These are phyloP conservation scores for Shiraia sp. DNA, from an alignment of 2,329 filamentous ascomycete genomes.

Conservation along the genomic window DNA sequence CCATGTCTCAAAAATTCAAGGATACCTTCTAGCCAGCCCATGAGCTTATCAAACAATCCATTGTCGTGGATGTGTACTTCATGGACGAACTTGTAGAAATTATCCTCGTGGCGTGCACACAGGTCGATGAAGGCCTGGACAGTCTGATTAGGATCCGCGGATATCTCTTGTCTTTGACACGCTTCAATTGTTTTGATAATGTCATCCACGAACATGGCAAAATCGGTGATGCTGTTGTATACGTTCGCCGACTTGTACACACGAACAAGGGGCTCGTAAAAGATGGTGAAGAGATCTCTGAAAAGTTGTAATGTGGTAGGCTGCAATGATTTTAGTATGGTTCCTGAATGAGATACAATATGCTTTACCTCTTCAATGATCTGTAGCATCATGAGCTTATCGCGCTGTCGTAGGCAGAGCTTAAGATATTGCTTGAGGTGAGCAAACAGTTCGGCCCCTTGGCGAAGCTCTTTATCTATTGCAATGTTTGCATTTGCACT, in stretches of 20 bases:
- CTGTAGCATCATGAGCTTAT: constrained; percentile 96
- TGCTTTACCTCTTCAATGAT: constrained; percentile 79
- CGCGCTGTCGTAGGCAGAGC: constrained; percentile 84
- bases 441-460: constrained; percentile 90
- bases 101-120: constrained; percentile 90
- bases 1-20: constrained; percentile 89
- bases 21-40: constrained; percentile 96
- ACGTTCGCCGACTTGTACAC: constrained; percentile 99
- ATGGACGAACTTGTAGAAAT: constrained; percentile 98
- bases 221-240: constrained; percentile 96
- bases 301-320: constrained; percentile 96
- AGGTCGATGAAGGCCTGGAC: constrained; percentile 98
- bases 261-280: constrained; percentile 94
- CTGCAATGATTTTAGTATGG: constrained; percentile 33
- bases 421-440: constrained; percentile 94
- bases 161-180: constrained; percentile 75
- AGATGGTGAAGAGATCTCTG: constrained; percentile 95
- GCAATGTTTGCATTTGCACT: constrained; percentile 33
- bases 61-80: constrained; percentile 98
- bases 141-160: constrained; percentile 95
- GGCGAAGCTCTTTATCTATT: constrained; percentile 82
- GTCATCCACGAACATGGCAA: constrained; percentile 90
- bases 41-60: constrained; percentile 91
- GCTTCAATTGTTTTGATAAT: constrained; percentile 79
- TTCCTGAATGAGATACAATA: not conserved